Base-by-base conservation (phyloP, 345 rosid species). In the Anastatica hierochuntica region DNA sequence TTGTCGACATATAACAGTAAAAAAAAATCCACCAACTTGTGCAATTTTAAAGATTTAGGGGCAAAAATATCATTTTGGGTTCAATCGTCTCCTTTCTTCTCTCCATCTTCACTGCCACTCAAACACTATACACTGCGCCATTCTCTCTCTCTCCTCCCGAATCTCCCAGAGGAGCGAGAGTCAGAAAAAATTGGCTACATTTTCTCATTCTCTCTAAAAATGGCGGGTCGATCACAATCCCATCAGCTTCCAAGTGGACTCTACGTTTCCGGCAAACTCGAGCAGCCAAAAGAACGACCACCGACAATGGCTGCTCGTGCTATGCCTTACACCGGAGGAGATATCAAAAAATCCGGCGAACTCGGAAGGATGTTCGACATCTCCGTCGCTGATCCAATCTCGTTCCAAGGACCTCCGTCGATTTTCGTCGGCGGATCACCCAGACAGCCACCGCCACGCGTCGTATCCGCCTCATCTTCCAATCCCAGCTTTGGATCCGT, bases 301-400 rank as follows among this genome's bases (percentile, higher is more conserved):
- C 95, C 95, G 34, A 82, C 83, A 62, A 81, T 82, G 76, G 81
- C 81, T 11, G 76, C 90, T 10, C 75, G 90, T 3, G 82, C 98
- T 0, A 73, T 81, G 4, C 95, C 95, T 20, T 90, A 90, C 72
- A 84, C 94, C 1, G 98, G 98, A 27, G 96, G 96, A 8, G 92
- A 90, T 61, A 64, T 90, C 11, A 87, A 90, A 63, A 90, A 84
- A 64, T 90, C 98, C 23, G 98, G 98, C 72, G 96, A 90, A 42
- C 56, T 90, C 19, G 98, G 98, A 30, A 87, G 80, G 76, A 90
- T 90, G 98, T 90, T 90, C 67, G 98, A 90, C 60, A 82, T 90
- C 41, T 82, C 89, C 34, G 26, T 59, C 48, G 76, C 68, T 49
- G 92, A 94, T 30, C 75, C 95, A 10, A 77, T 80, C 52, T 77